phyloP scores from a whole-genome alignment of 768 basidiomycete species.

The Rhodotorula graminis region DNA sequence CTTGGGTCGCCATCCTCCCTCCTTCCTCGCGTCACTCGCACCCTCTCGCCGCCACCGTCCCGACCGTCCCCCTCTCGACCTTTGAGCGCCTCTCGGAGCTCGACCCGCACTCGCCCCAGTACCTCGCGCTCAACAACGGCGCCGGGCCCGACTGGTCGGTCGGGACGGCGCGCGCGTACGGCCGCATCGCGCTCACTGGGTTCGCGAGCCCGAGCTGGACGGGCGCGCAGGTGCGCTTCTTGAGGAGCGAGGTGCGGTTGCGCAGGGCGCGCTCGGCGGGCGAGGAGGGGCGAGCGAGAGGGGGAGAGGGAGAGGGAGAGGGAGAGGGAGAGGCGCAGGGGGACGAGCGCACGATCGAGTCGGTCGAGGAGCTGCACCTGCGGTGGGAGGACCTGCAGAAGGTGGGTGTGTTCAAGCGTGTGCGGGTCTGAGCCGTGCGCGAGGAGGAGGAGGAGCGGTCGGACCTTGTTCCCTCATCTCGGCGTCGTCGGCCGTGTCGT shows the following conservation, averaged over 20 bases:
- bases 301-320: too few species aligned
- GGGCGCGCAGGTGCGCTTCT: constrained; percentile 9
- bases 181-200: constrained; percentile 28
- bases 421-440: constrained; percentile 9
- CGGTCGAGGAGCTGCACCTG: constrained; percentile 35
- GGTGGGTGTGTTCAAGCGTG: constrained; percentile 21
- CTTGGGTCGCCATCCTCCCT: constrained; percentile 12
- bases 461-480: too few species aligned
- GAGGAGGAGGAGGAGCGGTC: too few species aligned
- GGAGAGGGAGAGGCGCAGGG: background rate
- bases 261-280: too few species aligned
- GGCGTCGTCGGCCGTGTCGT: too few species aligned
- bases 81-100: constrained; percentile 7
- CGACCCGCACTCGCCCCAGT: background rate
- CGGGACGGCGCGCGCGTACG: constrained; percentile 16
- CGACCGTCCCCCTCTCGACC: background rate
- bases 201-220: constrained; percentile 23
- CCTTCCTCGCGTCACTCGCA: background rate
- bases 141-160: constrained; percentile 13
- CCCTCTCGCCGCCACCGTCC: constrained; percentile 3
- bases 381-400: constrained; percentile 34
- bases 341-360: constrained; percentile 3
- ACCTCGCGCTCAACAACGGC: background rate
- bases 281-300: background rate
- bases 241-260: background rate